Evolutionary conservation across 192 early-diverging fungal genomes (phyloP), one percentile per base, ranked within the genome.

Genomic region (Allomyces arbusculus): DNA sequence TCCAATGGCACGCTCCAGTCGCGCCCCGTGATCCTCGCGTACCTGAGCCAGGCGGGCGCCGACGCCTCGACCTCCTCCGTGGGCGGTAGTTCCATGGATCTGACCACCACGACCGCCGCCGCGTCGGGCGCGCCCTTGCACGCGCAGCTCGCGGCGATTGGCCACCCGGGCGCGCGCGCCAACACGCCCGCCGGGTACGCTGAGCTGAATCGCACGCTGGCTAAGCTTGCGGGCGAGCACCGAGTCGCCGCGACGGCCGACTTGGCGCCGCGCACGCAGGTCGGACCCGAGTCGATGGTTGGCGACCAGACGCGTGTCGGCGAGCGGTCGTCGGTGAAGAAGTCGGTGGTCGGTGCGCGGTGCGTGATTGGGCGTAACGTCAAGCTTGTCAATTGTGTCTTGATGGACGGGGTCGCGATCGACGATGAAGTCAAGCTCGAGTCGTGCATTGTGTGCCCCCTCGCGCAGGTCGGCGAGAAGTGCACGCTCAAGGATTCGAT

Each of bases 291-390:
- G 69, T 96, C 92, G 0, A 70, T 96, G 64, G 79, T 99, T 50
- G 95, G 95, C 62, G 87, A 91, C 33, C 82, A 85, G 61, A 87
- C 92, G 61, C 88, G 85, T 73, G 86, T 99, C 62, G 92, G 85
- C 45, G 93, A 97, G 66, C 79, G 90, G 24, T 89, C 90, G n/a
- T 86, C 86, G 6, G 83, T 99, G 61, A 96, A 97, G 75, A 90
- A 89, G 66, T 91, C 91, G 22, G 84, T 91, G 19, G 85, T 99
- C 61, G 96, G 96, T 44, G 82, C 87, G 24, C 94, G 97, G 75
- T 89, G 91, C 68, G 72, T 82, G n/a, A 91, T 99, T 78, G 96
- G 96, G 24, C 91, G 90, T 72, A 90, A 91, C 65, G 91, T 94
- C 71, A 96, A 97, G 71, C 90, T 99, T 68, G 79, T 81, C 55